These are phyloP conservation scores for Wickerhamomyces chambardii DNA, from an alignment of 805 yeast genomes.

Conservation along the genomic window DNA sequence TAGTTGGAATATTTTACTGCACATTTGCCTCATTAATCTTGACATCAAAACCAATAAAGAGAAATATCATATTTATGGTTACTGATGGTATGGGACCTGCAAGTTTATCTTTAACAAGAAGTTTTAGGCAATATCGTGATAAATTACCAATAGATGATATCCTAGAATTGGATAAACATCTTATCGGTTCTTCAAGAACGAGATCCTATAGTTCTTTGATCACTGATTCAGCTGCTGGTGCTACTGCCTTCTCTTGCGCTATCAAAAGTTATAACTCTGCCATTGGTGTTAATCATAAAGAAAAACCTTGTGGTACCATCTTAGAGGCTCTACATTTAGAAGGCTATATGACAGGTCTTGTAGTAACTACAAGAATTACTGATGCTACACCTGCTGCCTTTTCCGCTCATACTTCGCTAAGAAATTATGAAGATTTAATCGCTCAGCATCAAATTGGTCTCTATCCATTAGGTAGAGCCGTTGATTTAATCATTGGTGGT, in stretches of 20 bases:
- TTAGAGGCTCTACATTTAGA: conserved; percentile 78
- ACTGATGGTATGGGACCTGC: conserved; percentile 97
- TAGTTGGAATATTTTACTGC: background rate
- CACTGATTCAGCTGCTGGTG: conserved; percentile 97
- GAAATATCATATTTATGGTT: conserved; percentile 78
- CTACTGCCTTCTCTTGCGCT: conserved; percentile 87
- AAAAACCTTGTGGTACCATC: conserved; percentile 78
- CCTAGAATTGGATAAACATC: conserved; percentile 53
- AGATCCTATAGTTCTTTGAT: conserved; percentile 67
- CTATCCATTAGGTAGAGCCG: conserved; percentile 69
- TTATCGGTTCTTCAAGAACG: conserved; percentile 82
- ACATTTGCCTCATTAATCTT: background rate
- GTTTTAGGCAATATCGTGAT: conserved; percentile 58
- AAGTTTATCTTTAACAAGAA: conserved; percentile 69
- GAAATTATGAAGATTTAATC: conserved; percentile 76
- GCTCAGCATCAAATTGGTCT: conserved; percentile 84
- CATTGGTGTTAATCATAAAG: conserved; percentile 68
- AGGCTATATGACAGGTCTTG: conserved; percentile 82
- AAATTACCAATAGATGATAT: conserved; percentile 43
- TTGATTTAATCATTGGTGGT: conserved; percentile 85
- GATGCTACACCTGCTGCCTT: conserved; percentile 96
- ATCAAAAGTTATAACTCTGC: conserved; percentile 85
- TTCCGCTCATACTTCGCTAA: conserved; percentile 66
- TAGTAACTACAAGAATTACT: conserved; percentile 85
- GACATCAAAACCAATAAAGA: conserved; percentile 26